Percentiles rank a stretch among this genome's conserved stretches.
Evolutionary conservation across 2,329 filamentous ascomycete species (phyloP).

Genomic region (Nectriaceae sp.): DNA sequence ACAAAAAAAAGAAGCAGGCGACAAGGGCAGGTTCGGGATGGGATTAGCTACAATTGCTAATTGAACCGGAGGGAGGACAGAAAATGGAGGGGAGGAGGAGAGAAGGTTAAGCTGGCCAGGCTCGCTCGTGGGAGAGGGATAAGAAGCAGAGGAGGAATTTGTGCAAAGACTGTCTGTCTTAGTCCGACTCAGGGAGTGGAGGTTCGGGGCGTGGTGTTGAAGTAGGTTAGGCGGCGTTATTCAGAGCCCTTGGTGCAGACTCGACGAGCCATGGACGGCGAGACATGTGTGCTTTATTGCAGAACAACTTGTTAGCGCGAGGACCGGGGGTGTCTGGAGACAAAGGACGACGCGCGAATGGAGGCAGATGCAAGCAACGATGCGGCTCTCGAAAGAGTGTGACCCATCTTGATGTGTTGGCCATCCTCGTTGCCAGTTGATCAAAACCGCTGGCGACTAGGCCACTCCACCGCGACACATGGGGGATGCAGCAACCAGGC

Average conservation of each 20-base stretch:
- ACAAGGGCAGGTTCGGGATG: neutral
- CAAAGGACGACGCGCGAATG: constrained; percentile 38
- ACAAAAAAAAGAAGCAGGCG: constrained; percentile 17
- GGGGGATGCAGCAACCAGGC: constrained; percentile 47
- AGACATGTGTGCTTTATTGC: constrained; percentile 66
- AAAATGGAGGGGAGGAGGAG: constrained; percentile 6
- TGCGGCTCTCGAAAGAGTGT: constrained; percentile 68
- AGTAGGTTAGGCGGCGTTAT: constrained; percentile 50
- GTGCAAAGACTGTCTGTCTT: constrained; percentile 14
- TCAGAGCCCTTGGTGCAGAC: constrained; percentile 50
- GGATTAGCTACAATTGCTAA: neutral
- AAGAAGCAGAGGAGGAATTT: constrained; percentile 14
- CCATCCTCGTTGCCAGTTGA: constrained; percentile 82
- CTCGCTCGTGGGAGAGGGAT: constrained; percentile 1
- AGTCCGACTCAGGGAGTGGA: constrained; percentile 13
- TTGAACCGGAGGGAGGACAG: too few relatives aligned
- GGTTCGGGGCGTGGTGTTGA: constrained; percentile 35
- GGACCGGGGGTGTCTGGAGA: constrained; percentile 50
- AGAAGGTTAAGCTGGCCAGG: neutral
- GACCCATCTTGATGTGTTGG: constrained; percentile 88
- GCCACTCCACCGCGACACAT: constrained; percentile 58
- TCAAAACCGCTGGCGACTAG: constrained; percentile 63
- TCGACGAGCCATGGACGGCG: constrained; percentile 49
- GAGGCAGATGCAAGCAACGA: constrained; percentile 59
- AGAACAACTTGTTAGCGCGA: constrained; percentile 54